A percentile compares a stretch with the other conserved stretches of the same genome.
Conservation (phyloP, 169 alveolate species). For the Blepharisma undulans region DNA sequence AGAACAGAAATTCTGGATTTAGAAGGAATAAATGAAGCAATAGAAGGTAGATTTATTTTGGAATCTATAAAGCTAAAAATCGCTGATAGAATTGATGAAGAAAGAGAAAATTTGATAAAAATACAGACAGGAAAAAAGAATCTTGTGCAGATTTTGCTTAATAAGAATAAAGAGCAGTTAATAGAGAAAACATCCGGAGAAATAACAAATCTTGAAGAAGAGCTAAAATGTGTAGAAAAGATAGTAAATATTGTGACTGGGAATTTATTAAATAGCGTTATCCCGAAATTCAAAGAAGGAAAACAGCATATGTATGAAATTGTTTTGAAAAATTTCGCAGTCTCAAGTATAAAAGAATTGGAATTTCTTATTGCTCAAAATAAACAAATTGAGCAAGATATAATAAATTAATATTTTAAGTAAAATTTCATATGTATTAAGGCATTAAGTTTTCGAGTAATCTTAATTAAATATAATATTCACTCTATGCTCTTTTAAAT, state of each 20-base stretch:
- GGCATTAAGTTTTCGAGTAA: no score
- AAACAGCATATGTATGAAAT: background rate
- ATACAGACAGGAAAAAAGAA: slow-evolving; percentile 6
- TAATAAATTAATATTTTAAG: no score
- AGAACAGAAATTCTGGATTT: slow-evolving; percentile 16
- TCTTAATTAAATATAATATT: no score
- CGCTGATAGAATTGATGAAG: background rate
- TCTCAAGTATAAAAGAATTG: background rate
- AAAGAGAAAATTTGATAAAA: background rate
- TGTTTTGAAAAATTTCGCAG: background rate
- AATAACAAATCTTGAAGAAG: background rate
- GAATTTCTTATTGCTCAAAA: background rate
- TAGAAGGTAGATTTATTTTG: background rate
- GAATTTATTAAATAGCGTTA: background rate
- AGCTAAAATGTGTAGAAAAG: background rate
- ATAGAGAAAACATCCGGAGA: background rate
- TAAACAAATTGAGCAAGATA: background rate
- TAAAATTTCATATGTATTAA: no score
- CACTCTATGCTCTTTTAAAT: no score
- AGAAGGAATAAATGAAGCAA: background rate
- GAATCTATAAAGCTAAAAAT: background rate
- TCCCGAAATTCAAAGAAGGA: background rate
- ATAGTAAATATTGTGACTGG: background rate
- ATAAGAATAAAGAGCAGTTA: background rate
- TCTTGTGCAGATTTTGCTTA: background rate